A percentile compares a stretch with the other conserved stretches of the same genome.
These are phyloP conservation scores for Penicillium olsonii DNA, from an alignment of 2,329 filamentous ascomycete genomes.

Conservation along the genomic window DNA sequence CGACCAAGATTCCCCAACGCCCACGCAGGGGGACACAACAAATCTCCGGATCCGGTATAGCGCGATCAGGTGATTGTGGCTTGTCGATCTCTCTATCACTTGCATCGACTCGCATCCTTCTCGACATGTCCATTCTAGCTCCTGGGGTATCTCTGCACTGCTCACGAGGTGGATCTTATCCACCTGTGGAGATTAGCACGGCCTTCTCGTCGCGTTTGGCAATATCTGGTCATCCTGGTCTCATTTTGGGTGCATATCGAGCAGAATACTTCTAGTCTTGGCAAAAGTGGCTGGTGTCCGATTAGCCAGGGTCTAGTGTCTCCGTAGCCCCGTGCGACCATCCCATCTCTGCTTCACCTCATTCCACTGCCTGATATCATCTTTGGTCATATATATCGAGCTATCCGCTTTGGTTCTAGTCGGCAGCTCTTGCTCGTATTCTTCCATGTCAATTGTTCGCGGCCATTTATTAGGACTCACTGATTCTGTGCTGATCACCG, in stretches of 20 bases:
- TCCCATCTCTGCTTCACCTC: constrained; percentile 1
- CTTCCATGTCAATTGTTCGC: too few species aligned
- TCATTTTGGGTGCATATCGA: neutral
- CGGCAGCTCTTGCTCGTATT: too few species aligned
- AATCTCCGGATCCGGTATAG: constrained; percentile 42
- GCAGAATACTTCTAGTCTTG: constrained; percentile 12
- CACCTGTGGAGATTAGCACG: neutral
- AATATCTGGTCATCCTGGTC: neutral
- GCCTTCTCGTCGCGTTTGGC: neutral
- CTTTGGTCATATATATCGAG: too few species aligned
- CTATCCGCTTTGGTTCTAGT: too few species aligned
- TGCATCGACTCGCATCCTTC: constrained; percentile 1
- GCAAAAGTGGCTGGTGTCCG: constrained; percentile 13
- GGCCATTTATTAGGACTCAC: too few species aligned
- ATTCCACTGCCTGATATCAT: neutral
- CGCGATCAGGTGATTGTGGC: constrained; percentile 28
- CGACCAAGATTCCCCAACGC: constrained; percentile 23
- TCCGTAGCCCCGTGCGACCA: constrained; percentile 27
- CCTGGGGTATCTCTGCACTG: too few species aligned
- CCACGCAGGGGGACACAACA: constrained; percentile 34
- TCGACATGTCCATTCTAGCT: neutral
- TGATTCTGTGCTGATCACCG: too few species aligned
- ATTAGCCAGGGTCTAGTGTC: constrained; percentile 12
- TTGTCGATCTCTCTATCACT: constrained; percentile 25
- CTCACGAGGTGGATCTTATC: neutral